Conservation (phyloP, 2,329 filamentous ascomycete genomes). For the Aureobasidium namibiae region DNA sequence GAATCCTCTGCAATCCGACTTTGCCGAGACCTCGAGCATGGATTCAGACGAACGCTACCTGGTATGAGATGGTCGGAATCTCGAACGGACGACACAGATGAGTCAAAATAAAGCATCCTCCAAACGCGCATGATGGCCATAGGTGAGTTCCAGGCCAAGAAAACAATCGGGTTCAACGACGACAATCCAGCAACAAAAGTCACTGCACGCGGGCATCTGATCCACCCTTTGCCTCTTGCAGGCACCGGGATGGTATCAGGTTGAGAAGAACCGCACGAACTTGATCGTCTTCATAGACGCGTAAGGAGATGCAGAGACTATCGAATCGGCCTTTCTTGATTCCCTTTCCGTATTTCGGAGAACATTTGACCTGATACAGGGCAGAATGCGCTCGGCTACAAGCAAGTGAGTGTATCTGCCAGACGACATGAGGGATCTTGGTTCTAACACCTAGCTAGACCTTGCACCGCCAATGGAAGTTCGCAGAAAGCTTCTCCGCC, state of each 20-base stretch:
- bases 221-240: constrained; percentile 9
- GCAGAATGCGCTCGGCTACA: constrained; percentile 46
- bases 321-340: constrained; percentile 17
- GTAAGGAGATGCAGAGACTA: constrained; percentile 33
- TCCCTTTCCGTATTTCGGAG: constrained; percentile 4
- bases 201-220: constrained; percentile 31
- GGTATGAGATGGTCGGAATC: constrained; percentile 23
- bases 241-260: constrained; percentile 18
- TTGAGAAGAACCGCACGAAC: constrained; percentile 33
- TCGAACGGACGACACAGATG: constrained; percentile 15
- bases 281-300: constrained; percentile 33
- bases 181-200: constrained; percentile 19
- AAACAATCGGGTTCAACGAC: not conserved
- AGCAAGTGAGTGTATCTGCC: constrained; percentile 37
- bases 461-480: constrained; percentile 48
- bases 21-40: constrained; percentile 24
- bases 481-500: constrained; percentile 52
- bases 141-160: constrained; percentile 22
- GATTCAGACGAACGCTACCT: constrained; percentile 29
- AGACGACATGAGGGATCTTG: not conserved
- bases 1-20: constrained; percentile 27
- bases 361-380: constrained; percentile 16
- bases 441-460: constrained; percentile 32
- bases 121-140: constrained; percentile 14
- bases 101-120: constrained; percentile 15